A percentile compares a stretch with the other conserved stretches of the same genome.
These are phyloP conservation scores for Fusarium subtropicale DNA, from an alignment of 2,329 filamentous ascomycete species.

Conservation along the genomic window DNA sequence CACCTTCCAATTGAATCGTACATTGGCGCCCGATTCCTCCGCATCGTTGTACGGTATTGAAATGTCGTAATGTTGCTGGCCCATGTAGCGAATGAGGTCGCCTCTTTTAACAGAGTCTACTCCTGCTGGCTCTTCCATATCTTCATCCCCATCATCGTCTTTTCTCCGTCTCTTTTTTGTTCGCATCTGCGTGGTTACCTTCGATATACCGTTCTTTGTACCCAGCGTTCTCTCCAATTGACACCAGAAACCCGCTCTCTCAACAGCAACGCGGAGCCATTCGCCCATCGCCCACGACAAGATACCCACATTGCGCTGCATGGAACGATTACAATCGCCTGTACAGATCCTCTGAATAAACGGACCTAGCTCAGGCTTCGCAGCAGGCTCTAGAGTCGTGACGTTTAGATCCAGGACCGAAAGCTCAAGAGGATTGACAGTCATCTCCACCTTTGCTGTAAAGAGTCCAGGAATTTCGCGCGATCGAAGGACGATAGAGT, in stretches of 20 bases:
- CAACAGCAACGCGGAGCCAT: slow-evolving; percentile 71
- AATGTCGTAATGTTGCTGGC: slow-evolving; percentile 62
- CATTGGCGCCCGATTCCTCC: slow-evolving; percentile 53
- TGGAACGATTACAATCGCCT: slow-evolving; percentile 56
- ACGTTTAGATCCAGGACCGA: slow-evolving; percentile 66
- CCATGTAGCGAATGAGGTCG: slow-evolving; percentile 66
- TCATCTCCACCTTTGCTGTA: slow-evolving; percentile 67
- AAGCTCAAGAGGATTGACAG: slow-evolving; percentile 65
- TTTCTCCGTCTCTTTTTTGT: slow-evolving; percentile 43
- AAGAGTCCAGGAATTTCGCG: slow-evolving; percentile 64
- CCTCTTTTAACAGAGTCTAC: slow-evolving; percentile 42
- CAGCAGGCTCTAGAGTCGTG: slow-evolving; percentile 66
- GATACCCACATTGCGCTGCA: slow-evolving; percentile 68
- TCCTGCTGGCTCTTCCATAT: slow-evolving; percentile 18
- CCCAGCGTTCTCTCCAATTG: slow-evolving; percentile 62
- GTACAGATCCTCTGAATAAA: slow-evolving; percentile 61
- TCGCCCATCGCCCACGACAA: slow-evolving; percentile 75
- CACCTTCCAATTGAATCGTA: slow-evolving; percentile 72
- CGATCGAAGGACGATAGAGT: slow-evolving; percentile 65
- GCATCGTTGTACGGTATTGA: slow-evolving; percentile 51
- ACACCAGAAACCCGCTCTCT: slow-evolving; percentile 73
- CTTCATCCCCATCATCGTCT: slow-evolving; percentile 40
- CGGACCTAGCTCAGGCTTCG: slow-evolving; percentile 67
- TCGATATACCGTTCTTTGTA: slow-evolving; percentile 47
- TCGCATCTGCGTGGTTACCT: slow-evolving; percentile 43